Percentiles rank a stretch among this genome's conserved stretches.
Evolutionary conservation across 2,329 filamentous ascomycete genomes (phyloP).

Genomic region (Epichloe typhina): DNA sequence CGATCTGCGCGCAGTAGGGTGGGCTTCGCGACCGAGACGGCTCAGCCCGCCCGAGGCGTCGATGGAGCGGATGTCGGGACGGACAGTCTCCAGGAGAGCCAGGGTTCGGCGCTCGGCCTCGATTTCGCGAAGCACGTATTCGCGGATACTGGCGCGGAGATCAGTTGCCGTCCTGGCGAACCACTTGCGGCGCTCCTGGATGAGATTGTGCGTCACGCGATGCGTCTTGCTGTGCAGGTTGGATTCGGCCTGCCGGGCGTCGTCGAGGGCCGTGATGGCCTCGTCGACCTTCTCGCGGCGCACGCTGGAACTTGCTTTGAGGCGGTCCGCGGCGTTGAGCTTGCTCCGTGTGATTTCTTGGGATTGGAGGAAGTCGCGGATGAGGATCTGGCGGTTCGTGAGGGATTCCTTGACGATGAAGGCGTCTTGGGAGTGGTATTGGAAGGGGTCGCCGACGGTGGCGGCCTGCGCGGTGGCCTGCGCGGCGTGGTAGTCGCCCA

Average conservation of each 20-base stretch:
- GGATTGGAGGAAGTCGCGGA: constrained; percentile 84
- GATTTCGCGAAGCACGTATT: constrained; percentile 89
- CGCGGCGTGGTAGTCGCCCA: constrained; percentile 89
- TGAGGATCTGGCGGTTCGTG: constrained; percentile 92
- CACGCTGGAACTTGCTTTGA: constrained; percentile 78
- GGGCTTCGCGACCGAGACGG: constrained; percentile 75
- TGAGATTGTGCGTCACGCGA: constrained; percentile 76
- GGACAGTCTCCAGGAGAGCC: constrained; percentile 82
- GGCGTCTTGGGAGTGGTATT: constrained; percentile 89
- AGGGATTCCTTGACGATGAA: constrained; percentile 98
- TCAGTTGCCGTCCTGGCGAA: constrained; percentile 78
- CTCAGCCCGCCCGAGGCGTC: constrained; percentile 83
- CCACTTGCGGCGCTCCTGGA: constrained; percentile 84
- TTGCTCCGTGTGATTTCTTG: constrained; percentile 76
- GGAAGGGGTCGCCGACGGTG: constrained; percentile 76
- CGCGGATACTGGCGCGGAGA: constrained; percentile 68
- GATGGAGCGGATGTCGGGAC: constrained; percentile 85
- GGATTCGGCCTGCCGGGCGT: constrained; percentile 69
- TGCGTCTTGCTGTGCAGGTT: constrained; percentile 77
- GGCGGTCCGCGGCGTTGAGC: constrained; percentile 71
- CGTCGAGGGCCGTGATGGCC: constrained; percentile 80
- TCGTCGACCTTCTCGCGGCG: constrained; percentile 94
- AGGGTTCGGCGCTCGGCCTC: constrained; percentile 88
- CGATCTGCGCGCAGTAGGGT: constrained; percentile 60
- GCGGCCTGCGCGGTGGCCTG: constrained; percentile 95